Conservation (phyloP, 805 yeast genomes). For the Hanseniaspora lachancei region DNA sequence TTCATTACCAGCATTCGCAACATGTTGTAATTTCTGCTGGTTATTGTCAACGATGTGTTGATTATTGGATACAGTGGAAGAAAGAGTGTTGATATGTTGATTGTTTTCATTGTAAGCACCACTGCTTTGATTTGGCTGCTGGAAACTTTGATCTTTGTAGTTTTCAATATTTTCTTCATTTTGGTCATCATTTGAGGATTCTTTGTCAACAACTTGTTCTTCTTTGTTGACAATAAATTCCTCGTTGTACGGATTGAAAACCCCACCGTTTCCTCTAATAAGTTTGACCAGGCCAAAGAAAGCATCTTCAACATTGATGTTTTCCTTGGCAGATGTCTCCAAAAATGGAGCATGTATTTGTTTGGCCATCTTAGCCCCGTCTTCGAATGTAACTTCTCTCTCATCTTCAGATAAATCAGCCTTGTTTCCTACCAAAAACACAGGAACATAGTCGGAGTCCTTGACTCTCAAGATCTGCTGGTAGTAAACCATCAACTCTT, state of each 20-base stretch:
- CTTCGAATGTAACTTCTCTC: conserved; percentile 60
- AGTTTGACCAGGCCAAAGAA: conserved; percentile 56
- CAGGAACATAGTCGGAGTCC: conserved; percentile 63
- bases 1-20: not conserved
- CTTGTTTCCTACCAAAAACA: conserved; percentile 68
- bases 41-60: not conserved
- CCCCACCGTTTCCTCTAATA: conserved; percentile 32
- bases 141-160: not conserved
- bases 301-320: conserved; percentile 78
- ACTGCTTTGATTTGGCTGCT: not conserved
- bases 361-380: conserved; percentile 49
- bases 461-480: conserved; percentile 70
- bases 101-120: not conserved
- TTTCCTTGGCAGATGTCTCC: conserved; percentile 87
- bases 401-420: conserved; percentile 55
- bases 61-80: not conserved
- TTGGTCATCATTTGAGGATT: not conserved
- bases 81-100: not conserved
- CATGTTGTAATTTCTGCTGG: not conserved
- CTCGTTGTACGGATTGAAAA: conserved; percentile 19
- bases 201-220: not conserved
- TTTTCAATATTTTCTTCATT: not conserved
- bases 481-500: conserved; percentile 67
- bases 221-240: conserved; percentile 15
- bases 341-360: conserved; percentile 60